These are phyloP conservation scores for Agaricus blazei DNA, from an alignment of 768 basidiomycete genomes.

Conservation along the genomic window DNA sequence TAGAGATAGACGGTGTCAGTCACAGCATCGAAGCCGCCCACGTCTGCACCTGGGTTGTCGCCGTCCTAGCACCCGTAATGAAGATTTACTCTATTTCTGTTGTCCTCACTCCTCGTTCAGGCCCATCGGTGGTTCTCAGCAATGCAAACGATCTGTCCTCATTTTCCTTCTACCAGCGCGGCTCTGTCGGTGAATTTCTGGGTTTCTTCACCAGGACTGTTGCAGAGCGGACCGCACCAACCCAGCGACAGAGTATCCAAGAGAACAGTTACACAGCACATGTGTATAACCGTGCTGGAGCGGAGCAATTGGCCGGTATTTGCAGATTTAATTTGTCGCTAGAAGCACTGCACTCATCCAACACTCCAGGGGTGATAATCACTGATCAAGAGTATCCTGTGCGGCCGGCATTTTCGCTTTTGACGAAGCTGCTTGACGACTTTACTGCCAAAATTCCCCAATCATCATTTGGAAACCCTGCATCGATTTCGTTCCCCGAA, in stretches of 20 bases:
- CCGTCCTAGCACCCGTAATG: slow-evolving; percentile 38
- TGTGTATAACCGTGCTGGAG: slow-evolving; percentile 87
- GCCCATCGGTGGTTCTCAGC: slow-evolving; percentile 58
- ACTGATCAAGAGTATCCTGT: slow-evolving; percentile 96
- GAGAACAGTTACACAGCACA: slow-evolving; percentile 93
- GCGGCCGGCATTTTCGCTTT: slow-evolving; percentile 91
- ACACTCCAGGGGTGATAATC: slow-evolving; percentile 72
- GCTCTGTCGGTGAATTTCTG: slow-evolving; percentile 88
- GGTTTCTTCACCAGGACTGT: slow-evolving; percentile 93
- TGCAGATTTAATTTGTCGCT: slow-evolving; percentile 14
- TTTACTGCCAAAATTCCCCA: slow-evolving; percentile 78
- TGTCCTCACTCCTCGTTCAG: slow-evolving; percentile 59
- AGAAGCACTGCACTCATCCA: not conserved
- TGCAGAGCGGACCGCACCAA: slow-evolving; percentile 78
- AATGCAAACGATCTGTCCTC: slow-evolving; percentile 77
- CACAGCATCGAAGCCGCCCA: not conserved
- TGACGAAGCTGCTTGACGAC: slow-evolving; percentile 92
- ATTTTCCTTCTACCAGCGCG: slow-evolving; percentile 91
- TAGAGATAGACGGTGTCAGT: not conserved
- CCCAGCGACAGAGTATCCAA: slow-evolving; percentile 89
- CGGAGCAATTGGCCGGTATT: slow-evolving; percentile 77
- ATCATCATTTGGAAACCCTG: slow-evolving; percentile 58
- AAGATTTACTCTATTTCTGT: slow-evolving; percentile 85
- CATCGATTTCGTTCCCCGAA: slow-evolving; percentile 71
- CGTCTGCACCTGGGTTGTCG: not conserved